Evolutionary conservation across 1,284 basidiomycete genomes (phyloP), one percentile per base, ranked within the genome.

Genomic region (Pseudozyma thailandica): DNA sequence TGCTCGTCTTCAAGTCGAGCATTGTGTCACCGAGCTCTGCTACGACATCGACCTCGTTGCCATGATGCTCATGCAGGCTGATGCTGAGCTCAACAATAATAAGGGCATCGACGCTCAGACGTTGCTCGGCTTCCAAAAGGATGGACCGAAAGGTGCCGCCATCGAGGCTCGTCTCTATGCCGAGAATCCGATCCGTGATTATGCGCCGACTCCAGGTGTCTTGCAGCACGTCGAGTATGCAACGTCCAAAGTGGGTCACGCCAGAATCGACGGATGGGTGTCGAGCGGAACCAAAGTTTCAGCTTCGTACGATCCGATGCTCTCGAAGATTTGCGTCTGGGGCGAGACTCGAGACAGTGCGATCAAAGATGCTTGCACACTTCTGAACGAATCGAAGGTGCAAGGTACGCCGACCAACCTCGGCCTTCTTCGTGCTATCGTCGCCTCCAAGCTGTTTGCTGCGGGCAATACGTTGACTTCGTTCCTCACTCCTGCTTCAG

Each of bases 1-100:
- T 66, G 88, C 89, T 0, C 86, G 89, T 6, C 86, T 90, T 52
- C 89, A 90, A 83, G 90, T 91, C 87, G 86, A 91, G 82, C 90
- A 91, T 72, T 86, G 88, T 1, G 85, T 91, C 37, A 90, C 89
- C 0, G 90, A 69, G 31, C 43, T 50, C 13, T 55, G 50, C 43
- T 56, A 42, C 30, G 64, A 62, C n/a, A 30, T 62, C n/a, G 58
- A 69, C 26, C 35, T 55, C 2, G 53, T 55, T 18, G 86, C 87
- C 58, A 82, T 90, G 35, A 91, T 91, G 89, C 86, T 90, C 38
- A 79, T 83, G 1, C 88, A 88, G 78, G 88, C 58, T 31, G 49
- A 76, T 71, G 37, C 71, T 72, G 73, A 79, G 72, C 49, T 74
- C 30, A 68, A 64, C 6, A 71, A 77, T 42, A 64, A 54, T 42